Conservation (phyloP, 2,329 filamentous ascomycete genomes). For the Phaeophleospora eucalypticola region DNA sequence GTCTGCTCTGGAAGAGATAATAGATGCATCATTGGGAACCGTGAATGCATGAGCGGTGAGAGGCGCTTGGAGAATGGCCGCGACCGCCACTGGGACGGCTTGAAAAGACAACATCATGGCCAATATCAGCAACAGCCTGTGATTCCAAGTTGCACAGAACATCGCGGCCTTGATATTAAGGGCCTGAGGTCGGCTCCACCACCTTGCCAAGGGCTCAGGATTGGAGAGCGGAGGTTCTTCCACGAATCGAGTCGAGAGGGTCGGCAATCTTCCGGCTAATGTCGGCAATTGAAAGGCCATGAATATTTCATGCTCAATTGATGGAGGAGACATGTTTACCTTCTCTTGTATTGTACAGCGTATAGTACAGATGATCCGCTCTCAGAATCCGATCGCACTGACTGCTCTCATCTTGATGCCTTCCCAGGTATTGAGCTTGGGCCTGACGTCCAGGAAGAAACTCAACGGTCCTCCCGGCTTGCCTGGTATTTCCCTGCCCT, state of each 20-base stretch:
- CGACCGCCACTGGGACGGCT: too few relatives aligned
- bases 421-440: constrained; percentile 61
- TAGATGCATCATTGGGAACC: background rate
- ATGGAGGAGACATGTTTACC: too few relatives aligned
- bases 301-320: too few relatives aligned
- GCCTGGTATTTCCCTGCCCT: constrained; percentile 51
- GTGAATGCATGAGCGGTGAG: background rate
- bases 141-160: background rate
- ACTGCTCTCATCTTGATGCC: constrained; percentile 54
- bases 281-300: too few relatives aligned
- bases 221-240: background rate
- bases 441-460: constrained; percentile 63
- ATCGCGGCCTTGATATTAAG: background rate
- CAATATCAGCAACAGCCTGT: background rate
- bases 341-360: too few relatives aligned
- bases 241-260: background rate
- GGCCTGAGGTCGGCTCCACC: background rate
- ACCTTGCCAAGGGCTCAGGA: background rate
- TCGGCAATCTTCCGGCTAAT: too few relatives aligned
- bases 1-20: background rate
- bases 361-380: too few relatives aligned
- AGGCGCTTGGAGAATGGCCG: background rate
- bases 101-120: background rate
- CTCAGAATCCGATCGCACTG: constrained; percentile 24
- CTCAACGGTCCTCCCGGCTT: constrained; percentile 46